Base-by-base conservation (phyloP, 2,329 filamentous ascomycete genomes). In the Aspergillus alliaceus region DNA sequence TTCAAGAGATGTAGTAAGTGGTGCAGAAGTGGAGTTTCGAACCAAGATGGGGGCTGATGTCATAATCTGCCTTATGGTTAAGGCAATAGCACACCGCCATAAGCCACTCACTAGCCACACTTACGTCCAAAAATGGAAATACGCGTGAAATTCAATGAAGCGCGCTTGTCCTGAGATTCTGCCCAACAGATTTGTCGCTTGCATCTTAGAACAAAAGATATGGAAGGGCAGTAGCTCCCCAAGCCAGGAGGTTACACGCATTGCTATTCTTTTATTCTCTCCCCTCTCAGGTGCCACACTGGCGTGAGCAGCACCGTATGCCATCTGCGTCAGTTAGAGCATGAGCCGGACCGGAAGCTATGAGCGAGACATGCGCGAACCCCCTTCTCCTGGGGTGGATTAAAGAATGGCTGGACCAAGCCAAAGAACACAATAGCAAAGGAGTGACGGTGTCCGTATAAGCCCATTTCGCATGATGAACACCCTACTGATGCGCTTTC, bases 391-490 rank as follows among this genome's bases (percentile, higher is more conserved):
- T 93, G 11, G 76, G 77, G 62, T 93, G 89, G 86, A 85, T 93
- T 51, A 87, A 90, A 67, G 89, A 92, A 77, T 91, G 88, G 88
- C 82, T 89, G 50, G 88, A 92, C 44, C 71, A 83, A 39, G 90
- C 89, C 12, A 81, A 83, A 49, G 85, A 90, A 64, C 83, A 83
- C 46, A 90, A 88, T 68, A 84, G 85, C 18, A 91, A 90, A 69
- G 88, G 88, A 22, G 75, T 86, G 24, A 84, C 82, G 48, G 76
- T 79, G 77, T 81, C 54, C 39, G 72, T 68, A 52, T 55, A 53
- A 34, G 46, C 5, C 34, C 5, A 39, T 29, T 50, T n/a, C 22
- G 14, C 6, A 25, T 22, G n/a, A 12, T 50, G 34, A 20, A 7
- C 25, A 22, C 42, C 18, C 9, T 42, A 31, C 42, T 52, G 64